A percentile compares a stretch with the other conserved stretches of the same genome.
These are phyloP conservation scores for Camellia oleifera DNA, from an alignment of 179 eudicot genomes.

Conservation along the genomic window DNA sequence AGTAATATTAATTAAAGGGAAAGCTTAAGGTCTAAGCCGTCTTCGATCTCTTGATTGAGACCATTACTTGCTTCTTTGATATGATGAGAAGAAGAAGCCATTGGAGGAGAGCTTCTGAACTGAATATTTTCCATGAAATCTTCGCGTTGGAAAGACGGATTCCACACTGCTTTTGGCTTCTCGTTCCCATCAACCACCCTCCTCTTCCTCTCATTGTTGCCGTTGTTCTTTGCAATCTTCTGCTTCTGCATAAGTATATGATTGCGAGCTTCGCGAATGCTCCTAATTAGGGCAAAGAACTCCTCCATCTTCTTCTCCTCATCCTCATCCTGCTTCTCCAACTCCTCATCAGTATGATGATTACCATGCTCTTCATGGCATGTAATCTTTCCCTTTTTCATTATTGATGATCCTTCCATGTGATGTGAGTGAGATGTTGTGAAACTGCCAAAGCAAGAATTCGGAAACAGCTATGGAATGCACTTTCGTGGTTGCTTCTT, in stretches of 20 bases:
- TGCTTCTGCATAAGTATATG: background rate
- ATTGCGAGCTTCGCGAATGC: slow-evolving; percentile 1
- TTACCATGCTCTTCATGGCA: background rate
- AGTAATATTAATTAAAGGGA: background rate
- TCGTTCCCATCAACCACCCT: background rate
- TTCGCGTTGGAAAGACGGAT: background rate
- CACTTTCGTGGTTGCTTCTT: too few relatives aligned
- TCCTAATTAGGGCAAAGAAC: background rate
- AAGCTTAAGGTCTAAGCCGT: background rate
- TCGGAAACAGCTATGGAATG: too few relatives aligned
- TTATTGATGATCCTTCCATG: background rate
- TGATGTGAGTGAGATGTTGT: too few relatives aligned
- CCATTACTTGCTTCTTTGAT: background rate
- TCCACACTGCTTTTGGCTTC: background rate
- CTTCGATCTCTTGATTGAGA: background rate
- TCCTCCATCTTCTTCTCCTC: slow-evolving; percentile 7
- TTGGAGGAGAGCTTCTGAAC: background rate
- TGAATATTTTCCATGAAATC: background rate
- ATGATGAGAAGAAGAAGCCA: background rate
- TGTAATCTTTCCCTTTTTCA: background rate
- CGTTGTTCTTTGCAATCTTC: background rate
- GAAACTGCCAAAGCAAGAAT: too few relatives aligned
- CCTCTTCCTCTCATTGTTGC: background rate
- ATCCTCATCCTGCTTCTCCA: background rate
- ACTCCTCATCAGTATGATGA: background rate